Conservation (phyloP, 768 basidiomycete genomes). For the Daedaleopsis nitida region DNA sequence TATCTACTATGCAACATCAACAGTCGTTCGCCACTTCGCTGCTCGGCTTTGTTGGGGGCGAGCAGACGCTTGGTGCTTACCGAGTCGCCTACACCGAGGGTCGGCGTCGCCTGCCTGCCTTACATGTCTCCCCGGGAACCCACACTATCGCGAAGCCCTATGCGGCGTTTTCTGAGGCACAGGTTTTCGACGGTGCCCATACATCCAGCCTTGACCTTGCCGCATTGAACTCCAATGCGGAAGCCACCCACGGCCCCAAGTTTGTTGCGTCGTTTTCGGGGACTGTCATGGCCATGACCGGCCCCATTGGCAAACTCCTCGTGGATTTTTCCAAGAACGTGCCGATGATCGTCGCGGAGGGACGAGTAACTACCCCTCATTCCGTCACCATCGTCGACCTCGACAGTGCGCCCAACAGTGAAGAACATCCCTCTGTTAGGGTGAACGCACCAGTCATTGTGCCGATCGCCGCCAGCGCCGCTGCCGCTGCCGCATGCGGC, state of each 20-base stretch:
- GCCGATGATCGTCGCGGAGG: not conserved
- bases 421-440: conserved; percentile 8
- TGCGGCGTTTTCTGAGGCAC: not conserved
- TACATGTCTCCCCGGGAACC: conserved; percentile 15
- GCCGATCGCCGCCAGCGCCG: conserved; percentile 15
- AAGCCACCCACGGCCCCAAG: not conserved
- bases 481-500: conserved; percentile 9
- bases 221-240: not conserved
- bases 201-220: conserved; percentile 7
- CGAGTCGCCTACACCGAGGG: conserved; percentile 6
- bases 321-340: not conserved
- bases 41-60: conserved; percentile 7
- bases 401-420: conserved; percentile 2
- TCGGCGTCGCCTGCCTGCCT: not conserved
- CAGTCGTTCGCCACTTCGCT: not conserved
- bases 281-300: not conserved
- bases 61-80: not conserved
- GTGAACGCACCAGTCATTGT: conserved; percentile 8
- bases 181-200: conserved; percentile 16
- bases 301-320: conserved; percentile 2
- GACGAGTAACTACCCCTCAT: conserved; percentile 10
- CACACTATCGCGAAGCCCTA: not conserved
- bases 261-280: conserved; percentile 13
- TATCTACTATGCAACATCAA: not conserved
- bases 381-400: conserved; percentile 14